phyloP scores from a whole-genome alignment of 1,284 basidiomycete species.

The Lignosus rhinocerotis region DNA sequence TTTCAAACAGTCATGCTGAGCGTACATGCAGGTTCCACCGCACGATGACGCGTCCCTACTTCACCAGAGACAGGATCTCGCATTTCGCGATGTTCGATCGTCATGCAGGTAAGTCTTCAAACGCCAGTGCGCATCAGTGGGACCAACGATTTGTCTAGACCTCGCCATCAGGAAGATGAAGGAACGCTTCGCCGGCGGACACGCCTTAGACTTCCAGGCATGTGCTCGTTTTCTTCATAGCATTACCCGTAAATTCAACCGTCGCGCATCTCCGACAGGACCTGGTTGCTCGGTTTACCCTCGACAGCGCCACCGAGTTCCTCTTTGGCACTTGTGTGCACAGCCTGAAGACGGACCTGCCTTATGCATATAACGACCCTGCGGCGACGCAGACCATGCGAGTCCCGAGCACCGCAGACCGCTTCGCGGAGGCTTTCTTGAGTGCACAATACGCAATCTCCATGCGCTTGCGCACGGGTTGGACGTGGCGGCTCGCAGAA shows the following conservation, averaged over 20 bases:
- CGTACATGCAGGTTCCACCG: conserved; percentile 29
- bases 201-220: conserved; percentile 21
- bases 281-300: conserved; percentile 38
- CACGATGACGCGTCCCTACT: conserved; percentile 31
- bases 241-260: neutral
- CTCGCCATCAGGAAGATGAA: conserved; percentile 20
- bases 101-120: conserved; percentile 8
- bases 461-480: conserved; percentile 36
- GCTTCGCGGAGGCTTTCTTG: conserved; percentile 42
- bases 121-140: too few species aligned
- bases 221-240: neutral
- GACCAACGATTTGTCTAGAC: neutral
- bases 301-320: conserved; percentile 43
- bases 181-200: conserved; percentile 18
- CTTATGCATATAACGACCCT: conserved; percentile 30
- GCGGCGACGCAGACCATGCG: neutral
- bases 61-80: conserved; percentile 19
- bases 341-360: conserved; percentile 33
- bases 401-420: conserved; percentile 20
- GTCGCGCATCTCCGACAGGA: conserved; percentile 24
- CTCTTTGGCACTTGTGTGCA: conserved; percentile 42
- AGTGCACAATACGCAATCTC: conserved; percentile 37
- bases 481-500: conserved; percentile 23
- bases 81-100: conserved; percentile 23
- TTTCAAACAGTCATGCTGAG: neutral